phyloP scores from a whole-genome alignment of 805 yeast species.

The Brettanomyces naardenensis region DNA sequence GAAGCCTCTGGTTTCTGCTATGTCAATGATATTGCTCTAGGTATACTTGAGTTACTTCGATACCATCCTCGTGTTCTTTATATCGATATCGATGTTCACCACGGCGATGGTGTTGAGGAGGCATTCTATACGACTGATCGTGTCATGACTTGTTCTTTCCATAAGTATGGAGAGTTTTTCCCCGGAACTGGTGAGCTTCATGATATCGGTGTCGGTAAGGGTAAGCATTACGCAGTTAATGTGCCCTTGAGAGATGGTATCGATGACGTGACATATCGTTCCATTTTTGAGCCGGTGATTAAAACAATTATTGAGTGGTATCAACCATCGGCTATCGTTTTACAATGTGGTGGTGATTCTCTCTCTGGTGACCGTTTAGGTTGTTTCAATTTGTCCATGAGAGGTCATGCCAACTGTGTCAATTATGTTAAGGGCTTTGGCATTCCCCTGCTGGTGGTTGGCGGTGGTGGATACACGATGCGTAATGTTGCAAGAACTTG shows the following conservation, averaged over 20 bases:
- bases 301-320: constrained; percentile 72
- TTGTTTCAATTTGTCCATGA: constrained; percentile 87
- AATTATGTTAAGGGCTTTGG: constrained; percentile 79
- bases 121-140: constrained; percentile 89
- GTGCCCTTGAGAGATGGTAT: constrained; percentile 91
- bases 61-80: constrained; percentile 81
- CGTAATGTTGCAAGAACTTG: constrained; percentile 93
- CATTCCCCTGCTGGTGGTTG: constrained; percentile 86
- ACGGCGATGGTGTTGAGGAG: constrained; percentile 94
- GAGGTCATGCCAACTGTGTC: constrained; percentile 95
- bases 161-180: constrained; percentile 87
- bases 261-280: constrained; percentile 80
- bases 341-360: constrained; percentile 98
- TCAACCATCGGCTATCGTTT: constrained; percentile 93
- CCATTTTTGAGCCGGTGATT: constrained; percentile 85
- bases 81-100: constrained; percentile 87
- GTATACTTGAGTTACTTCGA: constrained; percentile 69
- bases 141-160: constrained; percentile 86
- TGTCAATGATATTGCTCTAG: constrained; percentile 82
- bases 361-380: constrained; percentile 93
- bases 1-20: constrained; percentile 91
- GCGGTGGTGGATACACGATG: constrained; percentile 99
- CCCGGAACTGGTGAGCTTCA: constrained; percentile 89
- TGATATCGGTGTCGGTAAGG: constrained; percentile 78
- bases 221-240: constrained; percentile 76